These are phyloP conservation scores for Salinomyces thailandicus DNA, from an alignment of 2,329 filamentous ascomycete genomes.

Conservation along the genomic window DNA sequence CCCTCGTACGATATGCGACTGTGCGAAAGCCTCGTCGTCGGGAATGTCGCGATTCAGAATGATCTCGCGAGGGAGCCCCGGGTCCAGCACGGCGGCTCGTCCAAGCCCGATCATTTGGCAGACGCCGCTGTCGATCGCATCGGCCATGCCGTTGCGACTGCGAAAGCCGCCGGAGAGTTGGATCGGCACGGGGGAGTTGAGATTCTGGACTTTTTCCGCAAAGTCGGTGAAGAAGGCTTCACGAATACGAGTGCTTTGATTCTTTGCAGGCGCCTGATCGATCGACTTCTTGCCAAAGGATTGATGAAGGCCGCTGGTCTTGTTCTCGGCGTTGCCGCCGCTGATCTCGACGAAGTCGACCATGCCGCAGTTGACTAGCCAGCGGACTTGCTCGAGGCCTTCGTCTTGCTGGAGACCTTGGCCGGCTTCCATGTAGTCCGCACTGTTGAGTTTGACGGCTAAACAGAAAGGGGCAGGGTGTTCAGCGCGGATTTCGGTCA, in stretches of 20 bases:
- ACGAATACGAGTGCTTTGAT: constrained; percentile 38
- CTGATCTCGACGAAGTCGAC: constrained; percentile 61
- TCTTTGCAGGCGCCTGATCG: constrained; percentile 20
- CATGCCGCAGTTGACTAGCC: constrained; percentile 35
- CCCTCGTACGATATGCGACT: constrained; percentile 21
- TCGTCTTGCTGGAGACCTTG: constrained; percentile 33
- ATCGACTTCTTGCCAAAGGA: constrained; percentile 25
- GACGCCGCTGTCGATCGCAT: constrained; percentile 35
- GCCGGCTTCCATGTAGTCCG: constrained; percentile 30
- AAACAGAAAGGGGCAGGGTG: constrained; percentile 36
- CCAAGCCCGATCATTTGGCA: constrained; percentile 43
- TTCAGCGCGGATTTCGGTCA: constrained; percentile 32
- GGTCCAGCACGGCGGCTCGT: constrained; percentile 36
- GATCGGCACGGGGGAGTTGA: constrained; percentile 18
- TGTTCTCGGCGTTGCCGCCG: constrained; percentile 40
- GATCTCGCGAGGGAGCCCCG: constrained; percentile 31
- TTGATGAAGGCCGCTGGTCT: constrained; percentile 13
- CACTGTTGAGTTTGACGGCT: constrained; percentile 43
- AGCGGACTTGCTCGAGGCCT: constrained; percentile 48
- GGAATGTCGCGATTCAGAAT: constrained; percentile 25
- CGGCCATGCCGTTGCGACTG: constrained; percentile 40
- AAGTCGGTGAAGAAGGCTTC: constrained; percentile 63
- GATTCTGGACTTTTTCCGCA: constrained; percentile 26
- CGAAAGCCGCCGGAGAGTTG: constrained; percentile 54
- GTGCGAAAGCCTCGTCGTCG: constrained; percentile 19